Conservation (phyloP, 2,329 filamentous ascomycete species). For the Didymella glomerata region DNA sequence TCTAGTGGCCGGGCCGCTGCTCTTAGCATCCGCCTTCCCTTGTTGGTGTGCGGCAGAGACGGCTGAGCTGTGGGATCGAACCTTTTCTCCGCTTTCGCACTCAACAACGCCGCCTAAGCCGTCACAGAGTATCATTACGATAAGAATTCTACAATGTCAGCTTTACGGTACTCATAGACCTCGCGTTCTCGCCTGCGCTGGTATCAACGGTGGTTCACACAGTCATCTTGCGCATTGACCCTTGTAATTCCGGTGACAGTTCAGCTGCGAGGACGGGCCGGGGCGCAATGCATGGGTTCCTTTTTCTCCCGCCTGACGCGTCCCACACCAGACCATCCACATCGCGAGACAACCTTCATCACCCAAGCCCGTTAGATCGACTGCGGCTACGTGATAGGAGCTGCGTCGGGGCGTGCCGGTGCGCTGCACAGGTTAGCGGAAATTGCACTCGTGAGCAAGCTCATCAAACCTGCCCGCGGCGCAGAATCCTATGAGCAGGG, state of each 20-base stretch:
- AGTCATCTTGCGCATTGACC: slow-evolving; percentile 31
- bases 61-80: slow-evolving; percentile 18
- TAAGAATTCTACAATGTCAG: slow-evolving; percentile 2
- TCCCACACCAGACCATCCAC: slow-evolving; percentile 26
- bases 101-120: slow-evolving; percentile 2
- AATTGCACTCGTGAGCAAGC: slow-evolving; percentile 12
- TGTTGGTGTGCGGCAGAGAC: slow-evolving; percentile 23
- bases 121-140: not conserved
- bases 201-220: not conserved
- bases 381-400: slow-evolving; percentile 26
- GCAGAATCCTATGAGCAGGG: slow-evolving; percentile 10
- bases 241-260: slow-evolving; percentile 41
- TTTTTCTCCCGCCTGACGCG: slow-evolving; percentile 37
- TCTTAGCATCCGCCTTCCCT: slow-evolving; percentile 30
- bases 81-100: slow-evolving; percentile 10
- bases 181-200: not conserved
- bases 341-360: slow-evolving; percentile 15
- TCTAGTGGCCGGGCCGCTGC: slow-evolving; percentile 32
- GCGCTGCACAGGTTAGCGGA: slow-evolving; percentile 16
- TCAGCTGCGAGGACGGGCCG: slow-evolving; percentile 46
- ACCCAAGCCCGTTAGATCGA: slow-evolving; percentile 28
- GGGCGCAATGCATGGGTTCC: slow-evolving; percentile 43
- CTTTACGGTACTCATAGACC: not conserved
- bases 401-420: slow-evolving; percentile 36
- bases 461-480: slow-evolving; percentile 12